Evolutionary conservation across 2,329 filamentous ascomycete genomes (phyloP).

Genomic region (Epicoccum sorghinum): DNA sequence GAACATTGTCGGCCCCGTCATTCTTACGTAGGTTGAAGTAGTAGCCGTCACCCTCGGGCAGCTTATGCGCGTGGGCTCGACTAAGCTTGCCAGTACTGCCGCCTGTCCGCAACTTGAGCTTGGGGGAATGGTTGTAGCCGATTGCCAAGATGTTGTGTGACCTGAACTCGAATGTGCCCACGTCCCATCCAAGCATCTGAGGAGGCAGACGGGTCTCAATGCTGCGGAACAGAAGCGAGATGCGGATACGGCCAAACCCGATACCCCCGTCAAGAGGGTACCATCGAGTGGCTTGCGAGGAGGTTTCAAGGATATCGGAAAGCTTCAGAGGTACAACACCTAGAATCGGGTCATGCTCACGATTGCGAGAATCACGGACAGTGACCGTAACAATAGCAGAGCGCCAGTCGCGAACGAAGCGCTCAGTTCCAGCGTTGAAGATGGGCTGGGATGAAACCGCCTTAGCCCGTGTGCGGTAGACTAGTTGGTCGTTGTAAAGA

Average conservation of each 20-base stretch:
- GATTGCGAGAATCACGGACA: conserved; percentile 85
- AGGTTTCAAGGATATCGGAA: conserved; percentile 84
- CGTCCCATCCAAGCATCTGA: conserved; percentile 87
- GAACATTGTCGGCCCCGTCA: conserved; percentile 62
- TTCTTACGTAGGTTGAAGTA: conserved; percentile 64
- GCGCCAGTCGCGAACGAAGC: conserved; percentile 92
- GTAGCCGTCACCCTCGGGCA: conserved; percentile 64
- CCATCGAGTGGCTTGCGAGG: conserved; percentile 87
- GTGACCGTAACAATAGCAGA: conserved; percentile 84
- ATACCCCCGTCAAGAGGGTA: conserved; percentile 96
- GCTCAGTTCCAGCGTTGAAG: conserved; percentile 94
- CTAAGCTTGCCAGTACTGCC: conserved; percentile 77
- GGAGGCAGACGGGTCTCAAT: conserved; percentile 87
- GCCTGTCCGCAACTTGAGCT: conserved; percentile 80
- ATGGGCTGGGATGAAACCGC: conserved; percentile 93
- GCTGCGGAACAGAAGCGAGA: conserved; percentile 88
- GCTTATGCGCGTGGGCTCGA: conserved; percentile 65
- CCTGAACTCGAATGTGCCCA: conserved; percentile 89
- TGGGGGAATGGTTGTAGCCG: conserved; percentile 66
- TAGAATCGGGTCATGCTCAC: conserved; percentile 92
- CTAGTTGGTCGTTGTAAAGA: conserved; percentile 81
- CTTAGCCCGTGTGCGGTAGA: conserved; percentile 94
- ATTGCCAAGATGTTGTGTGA: conserved; percentile 71
- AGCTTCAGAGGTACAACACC: conserved; percentile 89
- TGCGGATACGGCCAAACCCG: conserved; percentile 83